Percentiles rank a stretch among this genome's conserved stretches.
These are phyloP conservation scores for Polyporus arcularius DNA, from an alignment of 768 basidiomycete species.

Conservation along the genomic window DNA sequence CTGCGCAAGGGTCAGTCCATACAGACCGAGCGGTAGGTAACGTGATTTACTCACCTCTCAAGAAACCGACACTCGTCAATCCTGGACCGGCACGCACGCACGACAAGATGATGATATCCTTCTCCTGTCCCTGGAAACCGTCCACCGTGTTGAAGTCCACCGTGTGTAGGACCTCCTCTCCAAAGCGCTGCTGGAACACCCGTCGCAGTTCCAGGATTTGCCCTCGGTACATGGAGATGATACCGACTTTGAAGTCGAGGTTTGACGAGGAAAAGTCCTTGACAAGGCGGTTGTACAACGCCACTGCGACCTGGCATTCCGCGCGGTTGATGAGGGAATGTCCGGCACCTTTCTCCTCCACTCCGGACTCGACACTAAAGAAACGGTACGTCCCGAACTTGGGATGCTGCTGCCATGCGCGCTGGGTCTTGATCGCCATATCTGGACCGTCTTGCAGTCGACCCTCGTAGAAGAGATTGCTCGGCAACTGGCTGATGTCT, in stretches of 20 bases:
- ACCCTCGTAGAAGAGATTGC: slow-evolving; percentile 82
- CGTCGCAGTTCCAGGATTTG: slow-evolving; percentile 77
- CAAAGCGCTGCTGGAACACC: slow-evolving; percentile 72
- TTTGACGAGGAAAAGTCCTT: slow-evolving; percentile 59
- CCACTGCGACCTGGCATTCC: slow-evolving; percentile 76
- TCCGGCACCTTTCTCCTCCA: slow-evolving; percentile 59
- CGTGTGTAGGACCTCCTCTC: slow-evolving; percentile 61
- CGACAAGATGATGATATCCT: slow-evolving; percentile 96
- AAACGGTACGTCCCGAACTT: slow-evolving; percentile 89
- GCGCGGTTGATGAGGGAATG: slow-evolving; percentile 76
- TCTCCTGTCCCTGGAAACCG: slow-evolving; percentile 99
- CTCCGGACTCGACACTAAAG: slow-evolving; percentile 73
- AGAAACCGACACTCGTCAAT: slow-evolving; percentile 83
- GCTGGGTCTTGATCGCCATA: slow-evolving; percentile 81
- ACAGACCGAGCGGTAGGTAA: too few relatives aligned
- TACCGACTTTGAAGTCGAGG: slow-evolving; percentile 57
- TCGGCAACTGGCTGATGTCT: slow-evolving; percentile 88
- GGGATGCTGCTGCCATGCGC: slow-evolving; percentile 81
- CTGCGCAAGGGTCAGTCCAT: slow-evolving; percentile 32
- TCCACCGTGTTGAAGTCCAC: slow-evolving; percentile 98
- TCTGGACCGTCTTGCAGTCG: slow-evolving; percentile 82
- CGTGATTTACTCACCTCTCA: slow-evolving; percentile 56
- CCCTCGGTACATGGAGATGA: slow-evolving; percentile 95
- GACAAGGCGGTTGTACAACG: slow-evolving; percentile 71
- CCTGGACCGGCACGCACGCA: slow-evolving; percentile 93